Evolutionary conservation across 2,329 filamentous ascomycete genomes (phyloP), one percentile per base, ranked within the genome.

Genomic region (Drechslerella coelobrocha): DNA sequence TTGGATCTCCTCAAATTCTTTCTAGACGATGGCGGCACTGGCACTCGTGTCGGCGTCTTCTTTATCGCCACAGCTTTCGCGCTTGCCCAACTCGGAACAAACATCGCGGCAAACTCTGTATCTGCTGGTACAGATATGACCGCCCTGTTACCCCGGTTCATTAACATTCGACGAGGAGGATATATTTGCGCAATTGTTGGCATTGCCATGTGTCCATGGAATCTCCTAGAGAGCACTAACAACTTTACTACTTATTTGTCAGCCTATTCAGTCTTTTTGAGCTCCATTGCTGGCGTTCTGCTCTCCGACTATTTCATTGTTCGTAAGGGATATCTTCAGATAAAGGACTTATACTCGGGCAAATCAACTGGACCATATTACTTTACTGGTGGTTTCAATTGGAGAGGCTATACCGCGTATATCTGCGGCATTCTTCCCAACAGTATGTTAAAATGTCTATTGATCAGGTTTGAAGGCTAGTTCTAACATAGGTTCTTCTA

Each of bases 211-310:
- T 94, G 90, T 78, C 92, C 92, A 0, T 93, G 88, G 85, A 89
- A 90, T 69, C 84, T 96, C 0, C 84, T 96, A 7, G 86, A 84
- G 1, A 82, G 82, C 47, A 85, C 86, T 47, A 96, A 93, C 81
- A 87, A 88, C 79, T 96, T 96, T 81, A 94, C 90, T 0, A 95
- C 90, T 2, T 96, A 96, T 77, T 86, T 97, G 0, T 94, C 90
- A 0, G 89, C 92, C 0, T 96, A 96, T 81, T 92, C 89, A 2
- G 91, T 97, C 62, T 97, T 97, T 80, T 84, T 97, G n/a, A 92
- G 89, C 68, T 91, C 89, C 45, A 95, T 97, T 73, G 92, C 91
- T 0, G 92, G 92, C n/a, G 91, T 96, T 73, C 94, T 96, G 81
- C 82, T 92, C 69, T 85, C 84, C 74, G 92, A 97, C 79, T 97